A percentile compares a stretch with the other conserved stretches of the same genome.
Evolutionary conservation across 2,329 filamentous ascomycete genomes (phyloP).

Genomic region (Rhinocladiella similis): DNA sequence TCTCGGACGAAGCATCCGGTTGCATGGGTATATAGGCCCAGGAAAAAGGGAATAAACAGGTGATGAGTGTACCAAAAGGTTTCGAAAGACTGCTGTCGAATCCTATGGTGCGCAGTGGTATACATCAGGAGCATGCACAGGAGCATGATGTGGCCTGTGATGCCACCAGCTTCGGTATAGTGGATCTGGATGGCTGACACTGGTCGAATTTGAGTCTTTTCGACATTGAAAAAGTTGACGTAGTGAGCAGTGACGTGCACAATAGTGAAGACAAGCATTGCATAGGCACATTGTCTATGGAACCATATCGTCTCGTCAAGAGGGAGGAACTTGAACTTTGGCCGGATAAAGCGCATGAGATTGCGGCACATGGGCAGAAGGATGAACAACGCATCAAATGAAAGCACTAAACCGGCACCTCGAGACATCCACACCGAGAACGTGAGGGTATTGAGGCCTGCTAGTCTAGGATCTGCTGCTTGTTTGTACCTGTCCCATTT

Average conservation of each 20-base stretch:
- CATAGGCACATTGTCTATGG: slow-evolving; percentile 90
- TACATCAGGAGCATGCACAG: slow-evolving; percentile 99
- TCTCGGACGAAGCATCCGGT: slow-evolving; percentile 96
- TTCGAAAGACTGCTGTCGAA: slow-evolving; percentile 95
- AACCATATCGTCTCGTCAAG: slow-evolving; percentile 98
- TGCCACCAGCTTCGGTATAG: slow-evolving; percentile 82
- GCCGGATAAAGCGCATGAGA: slow-evolving; percentile 77
- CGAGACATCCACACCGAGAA: slow-evolving; percentile 96
- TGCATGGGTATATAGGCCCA: slow-evolving; percentile 93
- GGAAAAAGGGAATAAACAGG: slow-evolving; percentile 92
- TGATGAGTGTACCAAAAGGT: slow-evolving; percentile 99
- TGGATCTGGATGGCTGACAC: slow-evolving; percentile 85
- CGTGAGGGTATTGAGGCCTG: slow-evolving; percentile 74
- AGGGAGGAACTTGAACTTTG: slow-evolving; percentile 83
- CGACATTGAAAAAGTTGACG: slow-evolving; percentile 98
- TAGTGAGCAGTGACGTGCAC: slow-evolving; percentile 82
- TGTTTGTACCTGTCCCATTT: slow-evolving; percentile 71
- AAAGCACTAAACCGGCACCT: slow-evolving; percentile 83
- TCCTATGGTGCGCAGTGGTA: slow-evolving; percentile 88
- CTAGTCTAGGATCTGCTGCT: slow-evolving; percentile 64
- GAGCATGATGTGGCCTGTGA: slow-evolving; percentile 96
- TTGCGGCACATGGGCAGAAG: slow-evolving; percentile 94
- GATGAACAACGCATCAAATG: slow-evolving; percentile 82
- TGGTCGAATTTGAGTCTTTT: slow-evolving; percentile 77
- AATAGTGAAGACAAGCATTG: slow-evolving; percentile 77